A percentile compares a stretch with the other conserved stretches of the same genome.
Evolutionary conservation across 73 alveolate genomes (phyloP).

Genomic region (Effrenium voratum): DNA sequence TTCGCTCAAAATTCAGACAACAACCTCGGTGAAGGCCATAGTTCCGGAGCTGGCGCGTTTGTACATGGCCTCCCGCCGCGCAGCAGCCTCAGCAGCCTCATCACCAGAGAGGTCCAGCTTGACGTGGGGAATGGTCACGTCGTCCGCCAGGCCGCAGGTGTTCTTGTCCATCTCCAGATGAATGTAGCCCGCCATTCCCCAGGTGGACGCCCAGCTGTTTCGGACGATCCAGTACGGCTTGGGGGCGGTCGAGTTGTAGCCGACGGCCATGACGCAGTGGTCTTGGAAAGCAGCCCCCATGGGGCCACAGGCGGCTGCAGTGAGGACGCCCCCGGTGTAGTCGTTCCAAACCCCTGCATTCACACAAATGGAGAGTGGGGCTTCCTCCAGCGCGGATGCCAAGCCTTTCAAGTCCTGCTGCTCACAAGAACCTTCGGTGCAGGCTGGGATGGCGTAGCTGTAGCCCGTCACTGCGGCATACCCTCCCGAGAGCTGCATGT

Average conservation of each 20-base stretch:
- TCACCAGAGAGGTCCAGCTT: constrained; percentile 76
- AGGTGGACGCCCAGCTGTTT: constrained; percentile 91
- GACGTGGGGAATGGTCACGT: constrained; percentile 79
- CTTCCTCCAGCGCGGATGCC: constrained; percentile 47
- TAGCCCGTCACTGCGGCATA: constrained; percentile 87
- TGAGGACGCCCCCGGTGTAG: constrained; percentile 93
- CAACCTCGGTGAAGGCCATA: too few relatives aligned
- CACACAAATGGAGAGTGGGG: constrained; percentile 84
- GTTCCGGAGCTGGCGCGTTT: too few relatives aligned
- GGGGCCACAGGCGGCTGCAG: constrained; percentile 85
- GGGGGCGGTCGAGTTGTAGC: constrained; percentile 81
- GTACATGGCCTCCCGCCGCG: constrained; percentile 75
- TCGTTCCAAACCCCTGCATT: constrained; percentile 90
- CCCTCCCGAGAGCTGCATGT: constrained; percentile 62
- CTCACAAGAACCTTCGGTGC: constrained; percentile 79
- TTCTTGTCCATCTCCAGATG: constrained; percentile 90
- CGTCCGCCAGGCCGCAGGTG: constrained; percentile 91
- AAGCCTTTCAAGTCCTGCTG: constrained; percentile 74
- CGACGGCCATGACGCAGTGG: constrained; percentile 92
- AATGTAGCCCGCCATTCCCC: constrained; percentile 92
- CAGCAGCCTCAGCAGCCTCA: constrained; percentile 46
- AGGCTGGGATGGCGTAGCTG: constrained; percentile 81
- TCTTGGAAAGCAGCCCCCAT: constrained; percentile 91
- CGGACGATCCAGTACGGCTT: constrained; percentile 93
- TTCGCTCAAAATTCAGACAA: too few relatives aligned